phyloP scores from a whole-genome alignment of 2,329 filamentous ascomycete genomes.

The Coniochaeta pulveracea region DNA sequence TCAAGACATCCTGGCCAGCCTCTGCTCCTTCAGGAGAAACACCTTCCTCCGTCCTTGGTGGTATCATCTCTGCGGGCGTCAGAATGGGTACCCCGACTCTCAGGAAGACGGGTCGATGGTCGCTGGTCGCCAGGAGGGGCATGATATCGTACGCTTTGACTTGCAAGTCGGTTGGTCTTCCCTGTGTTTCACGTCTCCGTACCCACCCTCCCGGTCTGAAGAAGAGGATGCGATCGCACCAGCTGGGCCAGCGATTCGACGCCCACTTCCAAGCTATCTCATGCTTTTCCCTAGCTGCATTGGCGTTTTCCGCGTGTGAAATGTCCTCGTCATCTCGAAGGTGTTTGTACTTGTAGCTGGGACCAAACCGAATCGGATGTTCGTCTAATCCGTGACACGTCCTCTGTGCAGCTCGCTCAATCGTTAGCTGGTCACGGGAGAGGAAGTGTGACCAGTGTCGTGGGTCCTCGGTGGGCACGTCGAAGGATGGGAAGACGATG shows the following conservation, averaged over 20 bases:
- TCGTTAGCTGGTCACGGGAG: conserved; percentile 64
- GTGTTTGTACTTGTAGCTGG: conserved; percentile 81
- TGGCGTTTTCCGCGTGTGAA: conserved; percentile 17
- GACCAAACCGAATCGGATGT: conserved; percentile 65
- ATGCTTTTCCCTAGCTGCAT: conserved; percentile 12
- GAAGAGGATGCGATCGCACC: conserved; percentile 87
- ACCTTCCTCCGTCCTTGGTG: conserved; percentile 12
- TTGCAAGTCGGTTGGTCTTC: neutral
- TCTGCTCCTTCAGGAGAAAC: neutral
- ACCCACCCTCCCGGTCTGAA: conserved; percentile 49
- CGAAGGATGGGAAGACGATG: conserved; percentile 50
- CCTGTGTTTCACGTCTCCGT: conserved; percentile 15
- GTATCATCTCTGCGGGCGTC: conserved; percentile 24
- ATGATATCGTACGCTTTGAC: conserved; percentile 63
- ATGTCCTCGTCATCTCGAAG: conserved; percentile 21
- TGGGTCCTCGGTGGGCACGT: conserved; percentile 34
- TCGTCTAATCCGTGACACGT: conserved; percentile 74
- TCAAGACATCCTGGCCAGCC: conserved; percentile 2
- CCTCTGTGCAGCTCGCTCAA: conserved; percentile 55
- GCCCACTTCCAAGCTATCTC: conserved; percentile 60
- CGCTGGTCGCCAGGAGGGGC: conserved; percentile 69
- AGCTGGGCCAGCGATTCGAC: conserved; percentile 74
- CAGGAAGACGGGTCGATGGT: conserved; percentile 77
- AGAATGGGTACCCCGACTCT: conserved; percentile 55
- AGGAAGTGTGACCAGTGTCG: conserved; percentile 59